Conservation (phyloP, 1,139 yeast species). For the Pichia sp. region DNA sequence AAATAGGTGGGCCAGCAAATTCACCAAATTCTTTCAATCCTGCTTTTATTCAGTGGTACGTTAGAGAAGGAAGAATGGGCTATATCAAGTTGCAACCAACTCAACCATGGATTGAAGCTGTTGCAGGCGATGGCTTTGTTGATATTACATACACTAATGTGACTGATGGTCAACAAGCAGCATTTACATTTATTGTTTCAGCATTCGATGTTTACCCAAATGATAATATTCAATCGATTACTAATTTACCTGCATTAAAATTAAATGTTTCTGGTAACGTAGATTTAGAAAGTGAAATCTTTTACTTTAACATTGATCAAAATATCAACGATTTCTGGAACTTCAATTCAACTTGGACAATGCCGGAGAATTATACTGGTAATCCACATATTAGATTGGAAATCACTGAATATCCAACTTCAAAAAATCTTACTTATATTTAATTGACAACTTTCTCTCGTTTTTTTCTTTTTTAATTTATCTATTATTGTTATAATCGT, state of each 20-base stretch:
- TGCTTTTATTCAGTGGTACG: constrained; percentile 8
- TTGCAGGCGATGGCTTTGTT: constrained; percentile 5
- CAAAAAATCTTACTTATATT: no score
- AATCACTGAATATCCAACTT: constrained; percentile 2
- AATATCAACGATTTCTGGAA: constrained; percentile 1
- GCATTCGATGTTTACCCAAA: constrained; percentile 7
- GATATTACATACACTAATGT: constrained; percentile 5
- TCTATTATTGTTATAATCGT: no score
- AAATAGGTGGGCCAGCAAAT: constrained; percentile 4
- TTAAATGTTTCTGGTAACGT: constrained; percentile 4
- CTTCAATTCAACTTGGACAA: constrained; percentile 2
- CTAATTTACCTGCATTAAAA: constrained; percentile 3
- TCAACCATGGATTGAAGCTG: constrained; percentile 6
- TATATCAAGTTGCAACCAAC: constrained; percentile 3
- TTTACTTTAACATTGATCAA: constrained; percentile 3
- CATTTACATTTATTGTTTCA: constrained; percentile 5
- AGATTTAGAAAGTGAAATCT: constrained; percentile 3
- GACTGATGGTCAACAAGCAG: constrained; percentile 3
- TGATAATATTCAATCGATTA: constrained; percentile 1
- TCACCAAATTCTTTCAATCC: constrained; percentile 2
- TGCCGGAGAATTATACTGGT: constrained; percentile 1
- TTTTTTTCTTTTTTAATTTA: no score
- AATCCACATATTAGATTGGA: constrained; percentile 1
- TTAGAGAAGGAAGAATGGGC: constrained; percentile 6
- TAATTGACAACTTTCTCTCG: no score